Evolutionary conservation across 257 asterid genomes (phyloP).

Genomic region (Fraxinus anomala): DNA sequence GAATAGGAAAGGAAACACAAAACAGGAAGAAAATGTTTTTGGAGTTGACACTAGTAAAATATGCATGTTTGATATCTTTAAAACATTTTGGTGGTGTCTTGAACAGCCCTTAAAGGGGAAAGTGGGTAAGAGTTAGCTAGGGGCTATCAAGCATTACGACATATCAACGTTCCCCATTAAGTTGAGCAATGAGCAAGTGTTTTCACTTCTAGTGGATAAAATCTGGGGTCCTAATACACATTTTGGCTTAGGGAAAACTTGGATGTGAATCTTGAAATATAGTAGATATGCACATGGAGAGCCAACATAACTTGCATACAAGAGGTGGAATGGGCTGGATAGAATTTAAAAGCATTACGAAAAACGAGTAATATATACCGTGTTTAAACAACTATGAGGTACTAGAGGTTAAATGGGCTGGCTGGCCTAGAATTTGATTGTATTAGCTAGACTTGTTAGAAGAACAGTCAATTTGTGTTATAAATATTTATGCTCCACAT

Average conservation of each 20-base stretch:
- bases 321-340: background rate
- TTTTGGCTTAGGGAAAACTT: too few relatives aligned
- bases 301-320: background rate
- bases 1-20: background rate
- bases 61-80: background rate
- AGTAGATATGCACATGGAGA: background rate
- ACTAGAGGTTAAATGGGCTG: too few relatives aligned
- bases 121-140: too few relatives aligned
- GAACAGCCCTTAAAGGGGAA: background rate
- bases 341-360: background rate
- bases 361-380: too few relatives aligned
- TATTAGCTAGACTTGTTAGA: background rate
- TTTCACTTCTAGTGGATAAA: background rate
- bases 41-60: background rate
- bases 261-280: too few relatives aligned
- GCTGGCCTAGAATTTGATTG: background rate
- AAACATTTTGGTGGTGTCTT: background rate
- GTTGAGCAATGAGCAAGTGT: too few relatives aligned
- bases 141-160: too few relatives aligned
- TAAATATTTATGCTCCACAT: background rate
- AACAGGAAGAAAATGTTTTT: background rate
- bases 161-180: too few relatives aligned
- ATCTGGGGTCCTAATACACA: background rate
- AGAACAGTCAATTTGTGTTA: background rate
- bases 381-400: too few relatives aligned